Evolutionary conservation across 2,329 filamentous ascomycete species (phyloP).

Genomic region (Fusarium foetens): DNA sequence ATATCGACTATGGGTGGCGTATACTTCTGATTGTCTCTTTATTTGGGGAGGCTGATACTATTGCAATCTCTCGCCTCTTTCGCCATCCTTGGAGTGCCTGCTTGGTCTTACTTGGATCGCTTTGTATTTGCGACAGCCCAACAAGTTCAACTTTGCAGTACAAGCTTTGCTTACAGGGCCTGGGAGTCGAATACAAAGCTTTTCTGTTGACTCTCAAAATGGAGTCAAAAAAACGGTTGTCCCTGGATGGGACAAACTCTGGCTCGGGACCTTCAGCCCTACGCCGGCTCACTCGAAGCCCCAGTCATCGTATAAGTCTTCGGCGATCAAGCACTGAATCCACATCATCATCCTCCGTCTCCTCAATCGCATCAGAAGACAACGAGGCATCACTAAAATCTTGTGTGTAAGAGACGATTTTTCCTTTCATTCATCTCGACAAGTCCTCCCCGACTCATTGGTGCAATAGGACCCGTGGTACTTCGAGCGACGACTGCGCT

Average conservation of each 20-base stretch:
- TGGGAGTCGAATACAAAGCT: not conserved
- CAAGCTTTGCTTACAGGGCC: not conserved
- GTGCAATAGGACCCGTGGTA: slow-evolving; percentile 55
- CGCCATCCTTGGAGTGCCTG: not conserved
- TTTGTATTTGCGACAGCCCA: not conserved
- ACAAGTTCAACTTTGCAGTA: not conserved
- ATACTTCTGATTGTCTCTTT: slow-evolving; percentile 14
- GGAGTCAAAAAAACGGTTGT: slow-evolving; percentile 47
- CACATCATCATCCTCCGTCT: slow-evolving; percentile 40
- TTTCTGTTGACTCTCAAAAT: slow-evolving; percentile 31
- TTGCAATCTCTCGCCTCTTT: slow-evolving; percentile 16
- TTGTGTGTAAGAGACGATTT: slow-evolving; percentile 49
- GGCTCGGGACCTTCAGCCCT: slow-evolving; percentile 47
- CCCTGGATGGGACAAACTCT: slow-evolving; percentile 44
- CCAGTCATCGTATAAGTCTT: slow-evolving; percentile 48
- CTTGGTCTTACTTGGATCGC: not conserved
- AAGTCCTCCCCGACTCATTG: slow-evolving; percentile 25
- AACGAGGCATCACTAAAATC: slow-evolving; percentile 39
- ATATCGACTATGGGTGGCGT: slow-evolving; percentile 42
- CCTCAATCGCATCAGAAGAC: slow-evolving; percentile 41
- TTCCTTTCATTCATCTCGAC: slow-evolving; percentile 2
- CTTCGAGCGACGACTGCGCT: slow-evolving; percentile 60
- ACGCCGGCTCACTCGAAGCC: slow-evolving; percentile 47
- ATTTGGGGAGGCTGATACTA: not conserved
- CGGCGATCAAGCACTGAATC: slow-evolving; percentile 48